These are phyloP conservation scores for Jatropha curcas DNA, from an alignment of 345 rosid genomes.

Conservation along the genomic window DNA sequence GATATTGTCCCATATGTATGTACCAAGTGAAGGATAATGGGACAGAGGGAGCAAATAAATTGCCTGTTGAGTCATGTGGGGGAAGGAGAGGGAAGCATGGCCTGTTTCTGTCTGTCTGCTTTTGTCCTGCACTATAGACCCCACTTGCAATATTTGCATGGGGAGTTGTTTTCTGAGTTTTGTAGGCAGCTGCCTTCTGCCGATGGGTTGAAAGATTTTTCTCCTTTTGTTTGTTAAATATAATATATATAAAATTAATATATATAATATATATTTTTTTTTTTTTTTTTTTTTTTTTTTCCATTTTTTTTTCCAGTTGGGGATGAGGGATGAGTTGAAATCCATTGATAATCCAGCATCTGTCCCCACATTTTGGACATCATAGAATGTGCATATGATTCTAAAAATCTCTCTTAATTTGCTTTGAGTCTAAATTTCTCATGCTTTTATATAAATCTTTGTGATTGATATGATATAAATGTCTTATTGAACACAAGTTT, in stretches of 20 bases:
- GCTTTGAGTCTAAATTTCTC: not conserved
- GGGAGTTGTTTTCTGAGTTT: not conserved
- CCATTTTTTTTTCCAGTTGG: not conserved
- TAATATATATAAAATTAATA: too few relatives aligned
- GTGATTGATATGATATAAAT: too few relatives aligned
- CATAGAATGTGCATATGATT: not conserved
- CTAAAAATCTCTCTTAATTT: not conserved
- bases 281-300: too few relatives aligned
- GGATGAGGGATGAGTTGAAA: not conserved
- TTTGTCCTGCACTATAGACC: slow-evolving; percentile 22
- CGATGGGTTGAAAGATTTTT: not conserved
- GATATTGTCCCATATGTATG: not conserved
- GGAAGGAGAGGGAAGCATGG: slow-evolving; percentile 24
- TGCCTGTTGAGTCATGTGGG: slow-evolving; percentile 33
- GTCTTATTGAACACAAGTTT: too few relatives aligned
- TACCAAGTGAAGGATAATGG: slow-evolving; percentile 8
- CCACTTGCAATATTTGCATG: slow-evolving; percentile 20
- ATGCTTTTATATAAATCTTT: not conserved
- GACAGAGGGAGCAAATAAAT: slow-evolving; percentile 21
- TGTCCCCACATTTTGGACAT: slow-evolving; percentile 1
- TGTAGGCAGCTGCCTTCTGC: not conserved
- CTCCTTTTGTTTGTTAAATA: too few relatives aligned
- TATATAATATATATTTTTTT: too few relatives aligned
- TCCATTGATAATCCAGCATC: not conserved
- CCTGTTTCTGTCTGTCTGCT: slow-evolving; percentile 40